A percentile compares a stretch with the other conserved stretches of the same genome.
Conservation (phyloP, 352 stramenopile genomes). For the Pythium myriotylum region DNA sequence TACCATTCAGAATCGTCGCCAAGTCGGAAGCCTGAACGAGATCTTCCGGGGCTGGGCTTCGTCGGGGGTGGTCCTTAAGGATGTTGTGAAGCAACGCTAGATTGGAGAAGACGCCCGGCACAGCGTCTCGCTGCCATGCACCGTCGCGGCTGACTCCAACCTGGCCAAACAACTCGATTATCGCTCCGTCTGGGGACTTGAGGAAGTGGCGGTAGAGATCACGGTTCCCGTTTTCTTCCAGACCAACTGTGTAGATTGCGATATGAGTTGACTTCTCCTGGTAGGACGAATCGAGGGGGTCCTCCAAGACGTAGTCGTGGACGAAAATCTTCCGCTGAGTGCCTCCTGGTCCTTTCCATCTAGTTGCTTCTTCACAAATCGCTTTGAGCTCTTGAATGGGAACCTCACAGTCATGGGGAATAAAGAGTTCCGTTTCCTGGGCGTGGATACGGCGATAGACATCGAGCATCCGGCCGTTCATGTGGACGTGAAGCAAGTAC, state of each 20-base stretch:
- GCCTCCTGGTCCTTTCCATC: constrained; percentile 64
- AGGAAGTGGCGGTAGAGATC: constrained; percentile 90
- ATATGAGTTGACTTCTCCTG: constrained; percentile 76
- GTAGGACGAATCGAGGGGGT: constrained; percentile 67
- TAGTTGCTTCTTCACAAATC: constrained; percentile 62
- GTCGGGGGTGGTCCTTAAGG: constrained; percentile 43
- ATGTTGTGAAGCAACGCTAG: constrained; percentile 59
- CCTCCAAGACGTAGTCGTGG: constrained; percentile 74
- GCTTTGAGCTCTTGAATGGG: constrained; percentile 67
- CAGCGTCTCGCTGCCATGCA: constrained; percentile 39
- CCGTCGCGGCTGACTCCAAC: constrained; percentile 39
- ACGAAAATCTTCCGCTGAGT: constrained; percentile 78
- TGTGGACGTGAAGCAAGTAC: constrained; percentile 88
- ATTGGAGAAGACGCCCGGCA: constrained; percentile 30
- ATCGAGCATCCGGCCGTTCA: constrained; percentile 91
- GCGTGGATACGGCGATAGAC: constrained; percentile 81
- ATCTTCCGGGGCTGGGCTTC: not conserved
- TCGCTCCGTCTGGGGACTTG: constrained; percentile 75
- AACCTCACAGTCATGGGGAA: constrained; percentile 90
- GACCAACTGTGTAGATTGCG: constrained; percentile 77
- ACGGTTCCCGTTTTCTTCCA: constrained; percentile 38
- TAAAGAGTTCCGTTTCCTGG: constrained; percentile 74
- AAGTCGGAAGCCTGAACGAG: not conserved
- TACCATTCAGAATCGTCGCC: constrained; percentile 6
- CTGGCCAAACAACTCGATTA: constrained; percentile 87